Conservation (phyloP, 805 yeast genomes). For the Ogataea paradorogensis region DNA sequence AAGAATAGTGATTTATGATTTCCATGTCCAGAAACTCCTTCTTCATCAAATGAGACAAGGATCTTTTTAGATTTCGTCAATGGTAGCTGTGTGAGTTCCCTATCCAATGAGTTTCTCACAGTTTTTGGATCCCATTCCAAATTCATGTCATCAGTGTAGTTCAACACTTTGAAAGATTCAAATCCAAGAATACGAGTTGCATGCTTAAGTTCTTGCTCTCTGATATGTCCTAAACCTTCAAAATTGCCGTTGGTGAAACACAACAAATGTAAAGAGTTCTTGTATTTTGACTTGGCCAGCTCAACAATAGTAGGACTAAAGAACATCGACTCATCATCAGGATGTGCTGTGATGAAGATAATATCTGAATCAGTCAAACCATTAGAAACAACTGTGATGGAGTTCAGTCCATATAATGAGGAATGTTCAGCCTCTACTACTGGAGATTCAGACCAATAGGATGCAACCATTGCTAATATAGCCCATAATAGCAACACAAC, state of each 20-base stretch:
- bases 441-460: not conserved
- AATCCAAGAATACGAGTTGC: conserved; percentile 56
- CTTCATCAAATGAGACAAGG: conserved; percentile 74
- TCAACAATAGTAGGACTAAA: conserved; percentile 76
- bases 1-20: conserved; percentile 69
- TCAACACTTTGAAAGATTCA: conserved; percentile 44
- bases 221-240: conserved; percentile 63
- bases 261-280: conserved; percentile 53
- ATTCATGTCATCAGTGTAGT: conserved; percentile 66
- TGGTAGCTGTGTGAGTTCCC: conserved; percentile 16
- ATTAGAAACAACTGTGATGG: conserved; percentile 15
- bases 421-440: not conserved
- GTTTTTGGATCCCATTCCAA: conserved; percentile 54
- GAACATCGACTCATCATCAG: conserved; percentile 98
- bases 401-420: conserved; percentile 23
- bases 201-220: conserved; percentile 56
- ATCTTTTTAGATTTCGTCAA: conserved; percentile 30
- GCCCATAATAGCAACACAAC: conserved; percentile 10
- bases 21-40: conserved; percentile 84
- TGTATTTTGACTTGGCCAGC: conserved; percentile 41
- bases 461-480: conserved; percentile 12
- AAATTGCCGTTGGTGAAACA: conserved; percentile 80
- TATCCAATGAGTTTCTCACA: conserved; percentile 39
- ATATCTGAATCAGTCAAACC: conserved; percentile 25
- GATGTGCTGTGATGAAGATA: conserved; percentile 73